Conservation (phyloP, 2,329 filamentous ascomycete species). For the Penicillium sclerotigenum region DNA sequence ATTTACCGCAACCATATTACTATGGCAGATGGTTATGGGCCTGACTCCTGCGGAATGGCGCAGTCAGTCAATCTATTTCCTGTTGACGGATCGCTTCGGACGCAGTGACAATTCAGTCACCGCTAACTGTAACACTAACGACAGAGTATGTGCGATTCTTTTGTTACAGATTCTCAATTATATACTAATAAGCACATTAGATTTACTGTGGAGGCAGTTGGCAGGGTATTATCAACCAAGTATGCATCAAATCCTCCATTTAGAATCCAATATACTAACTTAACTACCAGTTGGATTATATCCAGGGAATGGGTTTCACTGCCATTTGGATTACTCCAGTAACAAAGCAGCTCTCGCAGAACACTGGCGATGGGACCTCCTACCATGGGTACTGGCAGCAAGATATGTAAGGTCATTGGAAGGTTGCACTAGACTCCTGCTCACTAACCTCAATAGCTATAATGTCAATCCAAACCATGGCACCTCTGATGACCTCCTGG, state of each 20-base stretch:
- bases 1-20: neutral
- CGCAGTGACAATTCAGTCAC: constrained; percentile 39
- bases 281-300: constrained; percentile 45
- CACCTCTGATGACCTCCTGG: constrained; percentile 57
- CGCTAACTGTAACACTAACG: constrained; percentile 29
- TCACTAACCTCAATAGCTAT: constrained; percentile 30
- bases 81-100: constrained; percentile 46
- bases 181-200: constrained; percentile 39
- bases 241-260: constrained; percentile 21
- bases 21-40: constrained; percentile 20
- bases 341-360: constrained; percentile 36
- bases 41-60: constrained; percentile 40
- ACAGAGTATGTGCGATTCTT: constrained; percentile 17
- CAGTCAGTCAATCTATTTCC: constrained; percentile 45
- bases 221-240: constrained; percentile 44
- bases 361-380: constrained; percentile 42
- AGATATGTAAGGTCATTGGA: constrained; percentile 35
- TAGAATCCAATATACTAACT: neutral
- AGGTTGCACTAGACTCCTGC: constrained; percentile 49
- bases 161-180: neutral
- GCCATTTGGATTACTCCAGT: constrained; percentile 51
- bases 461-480: constrained; percentile 59
- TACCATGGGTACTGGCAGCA: constrained; percentile 54
- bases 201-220: constrained; percentile 46
- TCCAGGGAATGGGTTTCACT: constrained; percentile 50